Evolutionary conservation across 345 rosid genomes (phyloP).

Genomic region (Salix brachista): DNA sequence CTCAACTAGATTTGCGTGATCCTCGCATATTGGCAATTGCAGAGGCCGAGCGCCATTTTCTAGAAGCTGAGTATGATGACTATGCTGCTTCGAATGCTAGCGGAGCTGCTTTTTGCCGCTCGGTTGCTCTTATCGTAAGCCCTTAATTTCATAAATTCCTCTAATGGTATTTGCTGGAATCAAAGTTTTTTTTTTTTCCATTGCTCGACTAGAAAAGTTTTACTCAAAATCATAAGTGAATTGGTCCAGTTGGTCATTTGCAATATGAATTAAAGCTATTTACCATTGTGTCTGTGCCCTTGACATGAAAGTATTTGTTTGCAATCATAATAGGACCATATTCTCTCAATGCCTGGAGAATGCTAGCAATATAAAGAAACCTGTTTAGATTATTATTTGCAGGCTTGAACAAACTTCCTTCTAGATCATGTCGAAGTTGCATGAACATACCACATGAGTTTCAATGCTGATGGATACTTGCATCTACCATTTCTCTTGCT

Average conservation of each 20-base stretch:
- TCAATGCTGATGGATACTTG: neutral
- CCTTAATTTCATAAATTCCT: neutral
- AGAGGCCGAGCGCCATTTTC: conserved; percentile 83
- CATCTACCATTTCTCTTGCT: neutral
- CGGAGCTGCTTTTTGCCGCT: conserved; percentile 90
- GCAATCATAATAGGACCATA: neutral
- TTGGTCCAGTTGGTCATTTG: neutral
- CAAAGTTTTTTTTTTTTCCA: neutral
- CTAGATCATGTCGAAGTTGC: neutral
- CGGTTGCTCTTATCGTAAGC: conserved; percentile 78
- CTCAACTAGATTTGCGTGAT: conserved; percentile 70
- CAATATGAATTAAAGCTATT: neutral
- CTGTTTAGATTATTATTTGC: neutral
- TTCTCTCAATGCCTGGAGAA: neutral
- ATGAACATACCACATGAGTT: neutral
- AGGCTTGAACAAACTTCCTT: neutral
- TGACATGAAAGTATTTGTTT: neutral
- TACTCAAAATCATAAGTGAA: neutral
- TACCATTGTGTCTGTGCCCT: neutral
- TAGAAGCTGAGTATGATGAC: conserved; percentile 84
- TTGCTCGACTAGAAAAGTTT: neutral
- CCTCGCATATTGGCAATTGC: conserved; percentile 84
- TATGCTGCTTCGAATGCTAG: conserved; percentile 71
- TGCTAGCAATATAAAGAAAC: neutral
- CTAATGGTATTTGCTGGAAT: neutral